Conservation (phyloP, 1,284 basidiomycete genomes). For the Trichosporon ovoides region DNA sequence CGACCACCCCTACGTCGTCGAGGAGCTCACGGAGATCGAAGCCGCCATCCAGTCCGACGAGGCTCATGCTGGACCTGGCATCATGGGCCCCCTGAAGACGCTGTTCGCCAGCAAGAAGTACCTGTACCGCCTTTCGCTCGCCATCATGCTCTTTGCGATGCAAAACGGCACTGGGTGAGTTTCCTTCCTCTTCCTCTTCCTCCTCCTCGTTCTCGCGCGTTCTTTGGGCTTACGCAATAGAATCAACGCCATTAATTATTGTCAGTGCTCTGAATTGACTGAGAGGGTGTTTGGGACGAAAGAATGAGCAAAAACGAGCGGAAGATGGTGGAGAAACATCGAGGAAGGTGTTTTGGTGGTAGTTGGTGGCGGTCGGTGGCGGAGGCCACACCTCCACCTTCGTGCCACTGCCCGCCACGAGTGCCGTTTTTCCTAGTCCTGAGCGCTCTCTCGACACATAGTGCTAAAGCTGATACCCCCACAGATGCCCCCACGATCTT, state of each 20-base stretch:
- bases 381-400: too few relatives aligned
- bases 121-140: slow-evolving; percentile 9
- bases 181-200: background rate
- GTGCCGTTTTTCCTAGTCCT: too few relatives aligned
- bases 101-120: slow-evolving; percentile 8
- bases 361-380: too few relatives aligned
- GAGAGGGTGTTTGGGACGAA: background rate
- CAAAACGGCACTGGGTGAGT: slow-evolving; percentile 11
- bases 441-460: too few relatives aligned
- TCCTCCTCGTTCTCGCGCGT: too few relatives aligned
- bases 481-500: slow-evolving; percentile 37
- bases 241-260: slow-evolving; percentile 25
- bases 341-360: too few relatives aligned
- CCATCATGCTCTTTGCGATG: slow-evolving; percentile 11
- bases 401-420: too few relatives aligned
- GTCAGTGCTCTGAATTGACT: background rate
- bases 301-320: too few relatives aligned
- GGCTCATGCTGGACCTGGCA: slow-evolving; percentile 5
- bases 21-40: slow-evolving; percentile 41
- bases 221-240: too few relatives aligned
- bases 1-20: slow-evolving; percentile 43
- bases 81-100: slow-evolving; percentile 5
- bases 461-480: background rate
- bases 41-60: slow-evolving; percentile 33
- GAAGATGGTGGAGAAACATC: too few relatives aligned